Evolutionary conservation across 257 asterid genomes (phyloP).

Genomic region (Prunella vulgaris): DNA sequence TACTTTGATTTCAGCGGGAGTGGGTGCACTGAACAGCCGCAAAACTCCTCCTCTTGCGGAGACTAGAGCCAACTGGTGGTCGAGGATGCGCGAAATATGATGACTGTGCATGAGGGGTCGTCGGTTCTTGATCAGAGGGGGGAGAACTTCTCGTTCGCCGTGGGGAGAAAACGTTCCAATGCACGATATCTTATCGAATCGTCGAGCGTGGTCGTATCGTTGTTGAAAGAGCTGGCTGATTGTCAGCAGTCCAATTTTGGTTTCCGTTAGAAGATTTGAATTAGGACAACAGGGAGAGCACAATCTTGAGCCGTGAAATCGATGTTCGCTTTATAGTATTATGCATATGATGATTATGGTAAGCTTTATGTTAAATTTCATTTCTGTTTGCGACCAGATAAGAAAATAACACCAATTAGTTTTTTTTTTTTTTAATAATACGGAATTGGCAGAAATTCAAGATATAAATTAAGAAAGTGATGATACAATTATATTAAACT

Average conservation of each 20-base stretch:
- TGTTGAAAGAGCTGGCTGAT: conserved; percentile 52
- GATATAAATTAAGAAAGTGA: too few species aligned
- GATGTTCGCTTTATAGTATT: too few species aligned
- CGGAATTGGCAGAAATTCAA: too few species aligned
- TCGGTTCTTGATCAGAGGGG: conserved; percentile 83
- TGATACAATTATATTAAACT: too few species aligned
- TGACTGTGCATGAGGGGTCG: conserved; percentile 75
- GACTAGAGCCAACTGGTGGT: conserved; percentile 51
- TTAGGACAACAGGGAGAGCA: not conserved
- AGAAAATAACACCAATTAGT: too few species aligned
- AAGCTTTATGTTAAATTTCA: too few species aligned
- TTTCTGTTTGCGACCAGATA: too few species aligned
- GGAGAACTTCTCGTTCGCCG: conserved; percentile 89
- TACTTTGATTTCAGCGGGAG: conserved; percentile 34
- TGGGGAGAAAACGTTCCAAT: conserved; percentile 62
- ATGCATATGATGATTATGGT: too few species aligned
- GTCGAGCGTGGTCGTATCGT: conserved; percentile 64
- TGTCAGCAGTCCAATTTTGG: conserved; percentile 5
- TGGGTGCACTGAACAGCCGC: conserved; percentile 21
- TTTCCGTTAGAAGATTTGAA: not conserved
- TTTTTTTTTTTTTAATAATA: too few species aligned
- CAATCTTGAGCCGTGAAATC: not conserved
- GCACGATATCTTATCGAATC: conserved; percentile 80
- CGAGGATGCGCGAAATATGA: conserved; percentile 49
- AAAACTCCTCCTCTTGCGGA: conserved; percentile 40